Percentiles rank a stretch among this genome's conserved stretches.
Conservation (phyloP, 768 basidiomycete genomes). For the Leccinum imitatum region DNA sequence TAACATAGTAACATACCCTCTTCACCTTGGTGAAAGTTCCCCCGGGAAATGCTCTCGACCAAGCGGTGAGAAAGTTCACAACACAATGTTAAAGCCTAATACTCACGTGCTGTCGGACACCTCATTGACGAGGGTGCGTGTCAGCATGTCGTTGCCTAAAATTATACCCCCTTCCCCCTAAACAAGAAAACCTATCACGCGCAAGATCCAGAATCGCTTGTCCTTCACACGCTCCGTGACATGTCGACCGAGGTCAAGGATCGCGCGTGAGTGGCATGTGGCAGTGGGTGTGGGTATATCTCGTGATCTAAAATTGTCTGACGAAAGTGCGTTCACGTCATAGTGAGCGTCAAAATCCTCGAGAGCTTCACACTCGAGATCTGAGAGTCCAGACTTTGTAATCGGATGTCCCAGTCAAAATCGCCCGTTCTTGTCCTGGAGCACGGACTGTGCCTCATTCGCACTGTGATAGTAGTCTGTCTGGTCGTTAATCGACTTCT, state of each 20-base stretch:
- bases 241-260: neutral
- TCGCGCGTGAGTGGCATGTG: slow-evolving; percentile 7
- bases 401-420: neutral
- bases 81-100: slow-evolving; percentile 17
- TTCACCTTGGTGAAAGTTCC: neutral
- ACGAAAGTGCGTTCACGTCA: slow-evolving; percentile 24
- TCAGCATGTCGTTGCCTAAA: slow-evolving; percentile 1
- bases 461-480: slow-evolving; percentile 3
- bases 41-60: slow-evolving; percentile 5
- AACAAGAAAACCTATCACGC: neutral
- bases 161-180: neutral
- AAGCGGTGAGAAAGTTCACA: slow-evolving; percentile 21
- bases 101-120: slow-evolving; percentile 6
- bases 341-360: neutral
- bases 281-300: slow-evolving; percentile 7
- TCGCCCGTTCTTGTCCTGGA: neutral
- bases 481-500: slow-evolving; percentile 26
- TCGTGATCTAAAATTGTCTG: slow-evolving; percentile 3
- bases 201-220: neutral
- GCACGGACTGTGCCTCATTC: slow-evolving; percentile 5
- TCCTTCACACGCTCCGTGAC: slow-evolving; percentile 7
- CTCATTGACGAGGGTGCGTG: neutral
- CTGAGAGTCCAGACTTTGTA: slow-evolving; percentile 4
- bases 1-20: neutral
- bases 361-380: neutral